phyloP scores from a whole-genome alignment of 164 flowering plant species.

The Paratinospora sagittata region DNA sequence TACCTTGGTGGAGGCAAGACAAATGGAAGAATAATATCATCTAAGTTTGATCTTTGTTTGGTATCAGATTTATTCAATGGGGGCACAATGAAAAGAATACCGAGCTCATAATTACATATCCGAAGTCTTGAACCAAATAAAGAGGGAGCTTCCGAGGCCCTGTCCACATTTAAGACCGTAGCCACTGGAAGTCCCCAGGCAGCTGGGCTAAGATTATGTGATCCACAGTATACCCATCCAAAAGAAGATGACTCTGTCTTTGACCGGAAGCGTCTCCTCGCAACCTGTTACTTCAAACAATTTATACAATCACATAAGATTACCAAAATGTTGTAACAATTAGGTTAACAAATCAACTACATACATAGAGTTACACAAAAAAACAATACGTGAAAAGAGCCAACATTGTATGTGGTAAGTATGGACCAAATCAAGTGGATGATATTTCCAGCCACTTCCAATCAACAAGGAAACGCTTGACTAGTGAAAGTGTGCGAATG shows the following conservation, averaged over 20 bases:
- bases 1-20: slow-evolving; percentile 80
- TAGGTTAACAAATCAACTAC: not conserved
- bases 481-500: not conserved
- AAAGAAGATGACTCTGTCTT: slow-evolving; percentile 41
- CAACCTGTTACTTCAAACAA: slow-evolving; percentile 58
- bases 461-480: not conserved
- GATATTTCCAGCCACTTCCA: not conserved
- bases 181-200: slow-evolving; percentile 76
- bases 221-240: slow-evolving; percentile 95
- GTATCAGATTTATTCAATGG: slow-evolving; percentile 27
- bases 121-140: slow-evolving; percentile 40
- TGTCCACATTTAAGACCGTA: slow-evolving; percentile 12
- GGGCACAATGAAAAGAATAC: slow-evolving; percentile 66
- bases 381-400: not conserved
- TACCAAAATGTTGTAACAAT: not conserved
- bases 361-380: not conserved
- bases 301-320: not conserved
- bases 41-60: slow-evolving; percentile 29
- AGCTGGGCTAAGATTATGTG: slow-evolving; percentile 92
- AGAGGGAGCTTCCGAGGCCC: slow-evolving; percentile 18
- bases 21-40: slow-evolving; percentile 67
- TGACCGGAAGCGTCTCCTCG: slow-evolving; percentile 64
- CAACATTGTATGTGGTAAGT: not conserved
- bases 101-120: slow-evolving; percentile 81
- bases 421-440: not conserved